Percentiles rank a stretch among this genome's conserved stretches.
Conservation (phyloP, 2,329 filamentous ascomycete genomes). For the Neopestalotiopsis sp. region DNA sequence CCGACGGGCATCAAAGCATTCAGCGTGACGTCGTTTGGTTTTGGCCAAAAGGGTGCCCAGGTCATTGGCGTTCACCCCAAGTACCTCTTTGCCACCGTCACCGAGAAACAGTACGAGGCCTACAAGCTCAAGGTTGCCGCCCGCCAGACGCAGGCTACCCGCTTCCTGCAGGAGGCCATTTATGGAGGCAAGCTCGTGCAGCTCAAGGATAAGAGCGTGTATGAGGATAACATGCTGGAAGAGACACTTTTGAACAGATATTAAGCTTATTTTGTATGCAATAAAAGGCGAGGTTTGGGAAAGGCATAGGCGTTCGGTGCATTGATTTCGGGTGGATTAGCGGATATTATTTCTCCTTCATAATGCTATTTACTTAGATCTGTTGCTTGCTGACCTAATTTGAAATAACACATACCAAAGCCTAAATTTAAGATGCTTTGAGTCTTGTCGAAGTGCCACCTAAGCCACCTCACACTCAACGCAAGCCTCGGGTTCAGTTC, state of each 20-base stretch:
- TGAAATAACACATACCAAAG: too few relatives aligned
- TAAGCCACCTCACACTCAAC: neutral
- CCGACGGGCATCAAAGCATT: conserved; percentile 36
- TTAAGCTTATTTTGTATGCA: neutral
- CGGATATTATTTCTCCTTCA: neutral
- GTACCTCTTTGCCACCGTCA: conserved; percentile 40
- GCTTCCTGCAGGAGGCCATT: conserved; percentile 12
- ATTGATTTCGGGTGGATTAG: neutral
- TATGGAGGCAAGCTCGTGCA: conserved; percentile 13
- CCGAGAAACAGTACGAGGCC: conserved; percentile 24
- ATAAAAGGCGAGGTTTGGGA: neutral
- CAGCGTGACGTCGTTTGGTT: conserved; percentile 48
- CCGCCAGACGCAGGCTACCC: conserved; percentile 1
- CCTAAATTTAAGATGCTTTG: too few relatives aligned
- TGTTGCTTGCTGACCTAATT: too few relatives aligned
- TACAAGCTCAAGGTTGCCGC: conserved; percentile 20
- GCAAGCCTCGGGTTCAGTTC: neutral
- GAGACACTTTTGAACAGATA: conserved; percentile 9
- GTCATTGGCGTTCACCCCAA: conserved; percentile 41
- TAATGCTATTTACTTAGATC: neutral
- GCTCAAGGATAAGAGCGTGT: conserved; percentile 19
- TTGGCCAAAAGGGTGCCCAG: conserved; percentile 49
- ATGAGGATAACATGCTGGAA: conserved; percentile 3
- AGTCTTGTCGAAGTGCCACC: too few relatives aligned
- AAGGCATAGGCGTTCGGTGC: neutral